Base-by-base conservation (phyloP, 1,284 basidiomycete genomes). In the Athelia psychrophila region DNA sequence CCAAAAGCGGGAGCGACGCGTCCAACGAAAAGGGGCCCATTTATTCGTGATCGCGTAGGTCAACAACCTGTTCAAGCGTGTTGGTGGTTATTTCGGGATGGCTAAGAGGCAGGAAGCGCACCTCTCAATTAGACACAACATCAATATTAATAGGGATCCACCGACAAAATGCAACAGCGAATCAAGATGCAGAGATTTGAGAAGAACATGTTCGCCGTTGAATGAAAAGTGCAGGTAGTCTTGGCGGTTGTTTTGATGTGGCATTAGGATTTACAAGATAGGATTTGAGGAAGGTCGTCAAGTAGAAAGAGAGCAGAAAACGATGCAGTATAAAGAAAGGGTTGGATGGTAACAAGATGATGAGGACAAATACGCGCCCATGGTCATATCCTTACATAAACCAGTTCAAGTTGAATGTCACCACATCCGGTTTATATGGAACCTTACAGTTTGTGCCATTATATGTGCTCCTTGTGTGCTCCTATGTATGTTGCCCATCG, bases 81-180 rank as follows among this genome's bases (percentile, higher is more conserved):
- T 50, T 27, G 50, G 48, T 44, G 24, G 25, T 16, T 10, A 19
- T 35, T 25, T 19, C 40, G 5, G 27, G 33, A 35, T 12, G 18
- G 33, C 33, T 35, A n/a, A n/a, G n/a, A n/a, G n/a, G n/a, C n/a
- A n/a, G n/a, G n/a, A n/a, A 30, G 27, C 66, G 27, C 54, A 86
- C 86, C 86, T 76, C 67, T 89, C 87, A 2, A 60, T 56, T 15
- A 77, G 56, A 63, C 87, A 88, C 36, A 88, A 62, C 5, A 58
- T 47, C 10, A 71, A 52, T 2, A 79, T 75, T 20, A 88, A 49
- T 15, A 80, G 30, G 23, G 71, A 68, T 25, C 76, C 79, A 2
- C 69, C 44, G 25, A 77, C 36, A 54, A 84, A 72, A 9, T 72
- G 71, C 55, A 69, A 67, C 48, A 76, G 62, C 0, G 83, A 83